A percentile compares a stretch with the other conserved stretches of the same genome.
Conservation (phyloP, 345 rosid species). For the Ailanthus altissimus region DNA sequence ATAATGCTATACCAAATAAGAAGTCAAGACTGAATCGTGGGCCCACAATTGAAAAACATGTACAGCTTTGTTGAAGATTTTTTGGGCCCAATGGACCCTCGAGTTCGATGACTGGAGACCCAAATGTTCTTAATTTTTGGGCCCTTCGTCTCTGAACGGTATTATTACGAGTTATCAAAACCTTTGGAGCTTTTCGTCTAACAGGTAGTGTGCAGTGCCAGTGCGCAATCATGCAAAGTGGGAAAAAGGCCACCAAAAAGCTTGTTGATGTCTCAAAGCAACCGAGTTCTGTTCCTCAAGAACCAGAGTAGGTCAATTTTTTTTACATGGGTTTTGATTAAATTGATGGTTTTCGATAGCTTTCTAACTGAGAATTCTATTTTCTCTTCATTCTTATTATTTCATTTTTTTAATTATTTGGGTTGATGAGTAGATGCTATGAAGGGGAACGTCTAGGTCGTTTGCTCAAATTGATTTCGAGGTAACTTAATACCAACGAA, state of each 20-base stretch:
- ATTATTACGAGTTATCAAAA: not conserved
- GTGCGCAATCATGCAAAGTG: conserved; percentile 18
- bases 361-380: not conserved
- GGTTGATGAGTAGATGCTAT: conserved; percentile 37
- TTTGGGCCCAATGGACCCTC: conserved; percentile 8
- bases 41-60: not conserved
- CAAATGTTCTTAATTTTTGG: not conserved
- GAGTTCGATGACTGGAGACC: not conserved
- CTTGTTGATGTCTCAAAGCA: conserved; percentile 10
- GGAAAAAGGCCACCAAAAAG: conserved; percentile 13
- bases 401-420: not conserved
- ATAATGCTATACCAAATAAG: not conserved
- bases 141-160: not conserved
- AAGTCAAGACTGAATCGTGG: not conserved
- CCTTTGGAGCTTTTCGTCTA: conserved; percentile 15
- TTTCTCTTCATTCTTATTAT: not conserved
- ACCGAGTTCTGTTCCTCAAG: conserved; percentile 17
- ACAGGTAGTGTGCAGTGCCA: conserved; percentile 3
- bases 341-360: not conserved
- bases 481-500: conserved; percentile 29
- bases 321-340: not conserved
- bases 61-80: not conserved
- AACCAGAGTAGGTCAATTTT: conserved; percentile 23
- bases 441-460: conserved; percentile 61
- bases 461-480: conserved; percentile 51